Conservation (phyloP, 2,329 filamentous ascomycete genomes). For the Sclerotinia minor region DNA sequence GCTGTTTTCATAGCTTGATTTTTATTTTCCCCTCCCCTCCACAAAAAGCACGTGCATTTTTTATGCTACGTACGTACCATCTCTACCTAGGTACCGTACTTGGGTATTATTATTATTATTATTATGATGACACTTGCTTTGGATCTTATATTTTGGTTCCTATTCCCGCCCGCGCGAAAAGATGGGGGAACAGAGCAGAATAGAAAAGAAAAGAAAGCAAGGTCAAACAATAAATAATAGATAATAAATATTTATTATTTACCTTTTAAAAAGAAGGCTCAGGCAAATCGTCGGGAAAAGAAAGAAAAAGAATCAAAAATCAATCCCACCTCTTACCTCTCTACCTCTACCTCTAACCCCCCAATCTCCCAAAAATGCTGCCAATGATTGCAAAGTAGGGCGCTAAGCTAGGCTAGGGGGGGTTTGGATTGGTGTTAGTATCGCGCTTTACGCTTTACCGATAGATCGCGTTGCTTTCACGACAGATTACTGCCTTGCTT, state of each 20-base stretch:
- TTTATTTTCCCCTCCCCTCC: conserved; percentile 16
- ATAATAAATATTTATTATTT: too few relatives aligned
- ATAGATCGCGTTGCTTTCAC: conserved; percentile 17
- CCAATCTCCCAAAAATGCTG: background rate
- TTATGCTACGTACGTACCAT: conserved; percentile 4
- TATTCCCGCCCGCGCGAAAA: conserved; percentile 6
- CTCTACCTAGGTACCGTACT: too few relatives aligned
- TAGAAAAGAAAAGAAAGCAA: too few relatives aligned
- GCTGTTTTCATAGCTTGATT: conserved; percentile 25
- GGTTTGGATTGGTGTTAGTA: conserved; percentile 20
- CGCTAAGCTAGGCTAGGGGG: conserved; percentile 16
- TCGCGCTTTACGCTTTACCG: conserved; percentile 18
- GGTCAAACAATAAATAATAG: background rate
- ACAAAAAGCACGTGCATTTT: conserved; percentile 26
- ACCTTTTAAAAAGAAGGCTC: background rate
- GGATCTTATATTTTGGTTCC: background rate
- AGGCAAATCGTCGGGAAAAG: conserved; percentile 12
- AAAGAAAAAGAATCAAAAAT: background rate
- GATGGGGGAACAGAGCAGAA: background rate
- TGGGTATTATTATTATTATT: too few relatives aligned
- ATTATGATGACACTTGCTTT: background rate
- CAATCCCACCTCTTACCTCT: too few relatives aligned
- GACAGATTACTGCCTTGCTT: background rate
- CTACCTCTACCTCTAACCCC: too few relatives aligned
- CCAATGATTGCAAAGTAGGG: conserved; percentile 1